phyloP scores from a whole-genome alignment of 202 grass and related monocot species.

The Brachypodium distachyon region DNA sequence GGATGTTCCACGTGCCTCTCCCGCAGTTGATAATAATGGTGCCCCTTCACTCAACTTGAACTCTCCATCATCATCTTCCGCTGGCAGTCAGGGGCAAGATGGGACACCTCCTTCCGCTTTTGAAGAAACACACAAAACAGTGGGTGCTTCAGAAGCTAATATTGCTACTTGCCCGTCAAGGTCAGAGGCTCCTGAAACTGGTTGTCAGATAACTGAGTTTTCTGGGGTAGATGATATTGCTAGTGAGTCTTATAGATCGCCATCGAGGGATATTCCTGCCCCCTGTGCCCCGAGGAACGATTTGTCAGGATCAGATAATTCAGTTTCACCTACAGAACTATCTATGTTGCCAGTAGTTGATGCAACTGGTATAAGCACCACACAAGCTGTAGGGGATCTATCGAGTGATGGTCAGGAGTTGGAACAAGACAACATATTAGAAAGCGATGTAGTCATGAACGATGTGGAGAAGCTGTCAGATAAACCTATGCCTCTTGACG shows the following conservation, averaged over 20 bases:
- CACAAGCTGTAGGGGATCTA: neutral
- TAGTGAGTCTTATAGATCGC: constrained; percentile 7
- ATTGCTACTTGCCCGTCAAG: neutral
- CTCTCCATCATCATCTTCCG: constrained; percentile 37
- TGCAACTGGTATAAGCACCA: constrained; percentile 20
- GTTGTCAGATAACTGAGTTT: constrained; percentile 1
- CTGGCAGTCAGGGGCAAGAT: constrained; percentile 14
- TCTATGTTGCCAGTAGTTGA: constrained; percentile 7
- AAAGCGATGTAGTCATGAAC: neutral
- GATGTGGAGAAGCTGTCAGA: neutral
- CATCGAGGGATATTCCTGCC: neutral
- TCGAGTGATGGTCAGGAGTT: neutral
- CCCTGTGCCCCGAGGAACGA: neutral
- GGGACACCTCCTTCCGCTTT: neutral
- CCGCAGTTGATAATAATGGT: neutral
- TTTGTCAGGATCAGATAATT: constrained; percentile 14
- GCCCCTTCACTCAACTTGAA: constrained; percentile 38
- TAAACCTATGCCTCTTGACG: constrained; percentile 3
- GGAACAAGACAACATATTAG: constrained; percentile 1
- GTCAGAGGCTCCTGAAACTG: constrained; percentile 17
- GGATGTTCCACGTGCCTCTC: neutral
- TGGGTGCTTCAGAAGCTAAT: constrained; percentile 17
- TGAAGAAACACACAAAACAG: constrained; percentile 16
- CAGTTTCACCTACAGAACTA: neutral
- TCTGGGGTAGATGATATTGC: constrained; percentile 2